Percentiles rank a stretch among this genome's conserved stretches.
Evolutionary conservation across 2,329 filamentous ascomycete species (phyloP).

Genomic region (Colletotrichum lini): DNA sequence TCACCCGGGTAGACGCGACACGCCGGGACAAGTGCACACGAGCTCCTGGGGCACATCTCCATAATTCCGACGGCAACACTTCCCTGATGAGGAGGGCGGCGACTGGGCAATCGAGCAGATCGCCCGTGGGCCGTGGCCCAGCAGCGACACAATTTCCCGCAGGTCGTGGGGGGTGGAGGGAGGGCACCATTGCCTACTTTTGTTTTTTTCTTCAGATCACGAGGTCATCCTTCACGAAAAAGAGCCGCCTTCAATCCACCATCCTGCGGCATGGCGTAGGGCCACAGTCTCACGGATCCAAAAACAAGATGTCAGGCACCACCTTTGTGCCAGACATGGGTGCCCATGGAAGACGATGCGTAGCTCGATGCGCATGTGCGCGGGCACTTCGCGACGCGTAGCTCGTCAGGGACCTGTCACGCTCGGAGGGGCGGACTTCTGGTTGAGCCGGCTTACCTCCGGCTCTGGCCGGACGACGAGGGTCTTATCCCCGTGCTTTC

Average conservation of each 20-base stretch:
- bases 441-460: conserved; percentile 38
- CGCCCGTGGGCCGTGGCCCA: neutral
- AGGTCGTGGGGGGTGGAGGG: conserved; percentile 16
- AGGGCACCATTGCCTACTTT: conserved; percentile 2
- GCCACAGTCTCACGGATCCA: neutral
- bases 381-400: neutral
- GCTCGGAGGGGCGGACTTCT: conserved; percentile 31
- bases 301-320: conserved; percentile 33
- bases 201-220: conserved; percentile 15
- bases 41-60: conserved; percentile 13
- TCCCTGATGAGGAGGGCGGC: neutral
- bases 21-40: conserved; percentile 25
- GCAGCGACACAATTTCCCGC: conserved; percentile 15
- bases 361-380: neutral
- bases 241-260: conserved; percentile 29
- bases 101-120: conserved; percentile 21
- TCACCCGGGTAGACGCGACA: conserved; percentile 32
- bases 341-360: conserved; percentile 16
- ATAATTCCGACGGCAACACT: conserved; percentile 11
- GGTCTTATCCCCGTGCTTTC: conserved; percentile 21
- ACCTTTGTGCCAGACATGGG: conserved; percentile 19
- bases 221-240: conserved; percentile 39
- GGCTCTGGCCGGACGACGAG: conserved; percentile 8
- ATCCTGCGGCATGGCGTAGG: conserved; percentile 25
- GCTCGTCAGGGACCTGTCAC: neutral